Percentiles rank a stretch among this genome's conserved stretches.
phyloP scores from a whole-genome alignment of 352 stramenopile genomes.

The Globisporangium emineosum region DNA sequence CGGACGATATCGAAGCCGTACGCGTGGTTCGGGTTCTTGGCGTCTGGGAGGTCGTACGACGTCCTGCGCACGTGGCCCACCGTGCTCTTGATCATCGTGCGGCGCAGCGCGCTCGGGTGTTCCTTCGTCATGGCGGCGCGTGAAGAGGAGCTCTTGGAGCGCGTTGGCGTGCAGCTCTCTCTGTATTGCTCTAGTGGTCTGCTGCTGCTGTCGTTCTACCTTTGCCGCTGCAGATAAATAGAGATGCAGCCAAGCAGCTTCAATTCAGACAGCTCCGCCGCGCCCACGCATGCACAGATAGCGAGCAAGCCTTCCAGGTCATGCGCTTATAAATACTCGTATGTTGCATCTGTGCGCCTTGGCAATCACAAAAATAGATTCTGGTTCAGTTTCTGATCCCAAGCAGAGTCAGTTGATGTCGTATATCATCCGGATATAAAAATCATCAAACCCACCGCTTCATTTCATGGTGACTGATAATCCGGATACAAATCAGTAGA shows the following conservation, averaged over 20 bases:
- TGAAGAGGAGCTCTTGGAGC: background rate
- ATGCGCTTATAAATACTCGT: constrained; percentile 4
- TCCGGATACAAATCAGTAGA: background rate
- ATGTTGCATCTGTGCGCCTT: background rate
- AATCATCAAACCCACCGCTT: background rate
- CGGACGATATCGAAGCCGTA: constrained; percentile 71
- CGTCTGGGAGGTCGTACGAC: constrained; percentile 69
- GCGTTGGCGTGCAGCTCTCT: background rate
- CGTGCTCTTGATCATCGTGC: constrained; percentile 82
- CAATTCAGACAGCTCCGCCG: background rate
- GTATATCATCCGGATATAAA: constrained; percentile 6
- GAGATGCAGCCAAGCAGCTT: background rate
- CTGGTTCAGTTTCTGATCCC: constrained; percentile 4
- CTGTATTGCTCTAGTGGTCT: constrained; percentile 23
- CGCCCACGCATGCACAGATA: background rate
- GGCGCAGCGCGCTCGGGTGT: constrained; percentile 46
- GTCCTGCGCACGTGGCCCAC: constrained; percentile 57
- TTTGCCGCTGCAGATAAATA: background rate
- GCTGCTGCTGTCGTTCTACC: constrained; percentile 1
- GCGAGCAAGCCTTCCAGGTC: background rate
- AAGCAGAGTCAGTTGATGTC: background rate
- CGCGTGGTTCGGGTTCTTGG: constrained; percentile 52
- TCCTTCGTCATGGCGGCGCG: constrained; percentile 32
- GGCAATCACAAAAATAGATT: constrained; percentile 5
- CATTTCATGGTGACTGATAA: background rate